Evolutionary conservation across 345 rosid genomes (phyloP).

Genomic region (Dipteronia dyeriana): DNA sequence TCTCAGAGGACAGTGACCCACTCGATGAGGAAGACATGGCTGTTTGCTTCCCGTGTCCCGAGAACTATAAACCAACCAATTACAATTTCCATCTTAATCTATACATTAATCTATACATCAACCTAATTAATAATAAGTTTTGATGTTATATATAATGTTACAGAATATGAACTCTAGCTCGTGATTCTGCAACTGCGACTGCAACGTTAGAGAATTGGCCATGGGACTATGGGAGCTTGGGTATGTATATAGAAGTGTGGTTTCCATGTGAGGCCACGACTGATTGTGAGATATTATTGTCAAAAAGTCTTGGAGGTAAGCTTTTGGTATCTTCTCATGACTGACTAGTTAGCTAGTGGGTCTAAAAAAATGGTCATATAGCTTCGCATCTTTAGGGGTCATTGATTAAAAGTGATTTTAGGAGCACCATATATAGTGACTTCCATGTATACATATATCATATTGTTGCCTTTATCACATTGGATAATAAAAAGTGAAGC

Average conservation of each 20-base stretch:
- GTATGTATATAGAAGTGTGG: neutral
- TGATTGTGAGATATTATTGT: neutral
- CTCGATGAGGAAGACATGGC: slow-evolving; percentile 24
- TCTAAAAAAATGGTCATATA: slow-evolving; percentile 1
- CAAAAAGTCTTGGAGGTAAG: slow-evolving; percentile 1
- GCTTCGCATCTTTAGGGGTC: slow-evolving; percentile 1
- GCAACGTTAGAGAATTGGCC: too few species aligned
- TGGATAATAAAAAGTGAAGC: neutral
- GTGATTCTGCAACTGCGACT: too few species aligned
- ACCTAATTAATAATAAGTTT: too few species aligned
- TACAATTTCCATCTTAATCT: neutral
- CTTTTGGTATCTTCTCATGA: slow-evolving; percentile 10
- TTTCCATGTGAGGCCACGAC: neutral
- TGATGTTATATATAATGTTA: too few species aligned
- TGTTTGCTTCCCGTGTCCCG: slow-evolving; percentile 31
- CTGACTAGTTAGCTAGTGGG: neutral
- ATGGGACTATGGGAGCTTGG: too few species aligned
- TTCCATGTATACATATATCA: neutral
- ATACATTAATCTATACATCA: too few species aligned
- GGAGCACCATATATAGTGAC: neutral
- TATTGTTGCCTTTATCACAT: neutral
- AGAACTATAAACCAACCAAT: slow-evolving; percentile 13
- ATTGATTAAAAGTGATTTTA: neutral
- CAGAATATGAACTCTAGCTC: too few species aligned
- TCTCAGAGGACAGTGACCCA: slow-evolving; percentile 38